These are phyloP conservation scores for Diaporthe vaccinii DNA, from an alignment of 2,329 filamentous ascomycete genomes.

Conservation along the genomic window DNA sequence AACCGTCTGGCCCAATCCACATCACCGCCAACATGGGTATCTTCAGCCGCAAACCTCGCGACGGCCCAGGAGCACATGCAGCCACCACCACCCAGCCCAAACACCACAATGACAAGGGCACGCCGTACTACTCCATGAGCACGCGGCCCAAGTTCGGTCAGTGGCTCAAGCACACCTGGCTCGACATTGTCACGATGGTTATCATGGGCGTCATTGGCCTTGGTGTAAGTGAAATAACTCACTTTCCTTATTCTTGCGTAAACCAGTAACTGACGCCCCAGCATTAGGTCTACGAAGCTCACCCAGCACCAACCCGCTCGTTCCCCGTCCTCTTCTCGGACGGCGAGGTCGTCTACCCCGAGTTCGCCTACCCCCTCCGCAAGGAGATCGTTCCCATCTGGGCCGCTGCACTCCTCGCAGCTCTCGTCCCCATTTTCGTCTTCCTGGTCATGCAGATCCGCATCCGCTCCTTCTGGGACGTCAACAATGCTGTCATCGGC, in stretches of 20 bases:
- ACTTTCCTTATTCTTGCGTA: not conserved
- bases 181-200: conserved; percentile 78
- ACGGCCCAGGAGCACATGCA: conserved; percentile 35
- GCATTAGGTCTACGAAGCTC: conserved; percentile 70
- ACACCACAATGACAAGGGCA: conserved; percentile 29
- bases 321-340: conserved; percentile 77
- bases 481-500: conserved; percentile 79
- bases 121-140: conserved; percentile 46
- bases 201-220: conserved; percentile 76
- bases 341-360: conserved; percentile 76
- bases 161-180: conserved; percentile 76
- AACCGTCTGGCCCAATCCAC: not conserved
- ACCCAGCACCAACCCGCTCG: conserved; percentile 76
- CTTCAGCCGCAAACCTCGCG: conserved; percentile 45
- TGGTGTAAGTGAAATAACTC: conserved; percentile 63
- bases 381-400: conserved; percentile 80
- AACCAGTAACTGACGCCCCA: not conserved
- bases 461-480: conserved; percentile 76
- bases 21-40: conserved; percentile 44
- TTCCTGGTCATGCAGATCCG: conserved; percentile 77
- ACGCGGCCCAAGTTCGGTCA: conserved; percentile 66
- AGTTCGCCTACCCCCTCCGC: conserved; percentile 79
- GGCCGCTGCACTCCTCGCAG: conserved; percentile 75
- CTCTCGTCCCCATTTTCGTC: conserved; percentile 74
- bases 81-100: conserved; percentile 24